These are phyloP conservation scores for Diaporthe amygdali DNA, from an alignment of 2,329 filamentous ascomycete species.

Conservation along the genomic window DNA sequence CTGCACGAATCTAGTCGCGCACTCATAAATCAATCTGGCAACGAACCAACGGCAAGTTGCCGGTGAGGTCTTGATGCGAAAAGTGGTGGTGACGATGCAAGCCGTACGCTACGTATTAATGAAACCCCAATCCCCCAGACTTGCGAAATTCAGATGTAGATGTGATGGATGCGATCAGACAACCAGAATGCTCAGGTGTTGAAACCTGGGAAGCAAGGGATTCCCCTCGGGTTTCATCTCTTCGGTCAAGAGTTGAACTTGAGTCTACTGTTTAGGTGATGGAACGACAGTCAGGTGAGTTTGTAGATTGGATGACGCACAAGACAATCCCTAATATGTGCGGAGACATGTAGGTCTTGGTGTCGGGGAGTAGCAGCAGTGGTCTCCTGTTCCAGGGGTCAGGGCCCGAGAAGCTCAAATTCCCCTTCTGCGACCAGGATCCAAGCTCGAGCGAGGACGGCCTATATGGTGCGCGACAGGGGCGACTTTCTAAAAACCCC, in stretches of 20 bases:
- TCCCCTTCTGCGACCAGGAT: background rate
- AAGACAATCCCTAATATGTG: background rate
- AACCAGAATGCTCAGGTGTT: background rate
- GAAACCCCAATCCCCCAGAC: background rate
- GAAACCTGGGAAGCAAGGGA: background rate
- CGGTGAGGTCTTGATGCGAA: too few relatives aligned
- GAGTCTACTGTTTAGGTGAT: background rate
- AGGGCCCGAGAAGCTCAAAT: background rate
- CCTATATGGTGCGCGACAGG: too few relatives aligned
- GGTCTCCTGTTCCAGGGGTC: background rate
- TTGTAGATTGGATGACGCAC: slow-evolving; percentile 17
- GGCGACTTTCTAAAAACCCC: too few relatives aligned
- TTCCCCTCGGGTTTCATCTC: background rate
- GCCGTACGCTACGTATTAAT: background rate
- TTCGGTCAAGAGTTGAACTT: background rate
- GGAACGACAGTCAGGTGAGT: background rate
- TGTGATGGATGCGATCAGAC: background rate
- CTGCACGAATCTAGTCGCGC: too few relatives aligned
- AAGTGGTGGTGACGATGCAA: background rate
- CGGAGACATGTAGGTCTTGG: background rate
- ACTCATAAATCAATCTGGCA: too few relatives aligned
- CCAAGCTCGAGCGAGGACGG: background rate
- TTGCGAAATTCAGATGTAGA: background rate
- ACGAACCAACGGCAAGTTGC: too few relatives aligned
- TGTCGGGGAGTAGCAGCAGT: background rate